A percentile compares a stretch with the other conserved stretches of the same genome.
These are phyloP conservation scores for Fusarium sp. DNA, from an alignment of 2,329 filamentous ascomycete genomes.

Conservation along the genomic window DNA sequence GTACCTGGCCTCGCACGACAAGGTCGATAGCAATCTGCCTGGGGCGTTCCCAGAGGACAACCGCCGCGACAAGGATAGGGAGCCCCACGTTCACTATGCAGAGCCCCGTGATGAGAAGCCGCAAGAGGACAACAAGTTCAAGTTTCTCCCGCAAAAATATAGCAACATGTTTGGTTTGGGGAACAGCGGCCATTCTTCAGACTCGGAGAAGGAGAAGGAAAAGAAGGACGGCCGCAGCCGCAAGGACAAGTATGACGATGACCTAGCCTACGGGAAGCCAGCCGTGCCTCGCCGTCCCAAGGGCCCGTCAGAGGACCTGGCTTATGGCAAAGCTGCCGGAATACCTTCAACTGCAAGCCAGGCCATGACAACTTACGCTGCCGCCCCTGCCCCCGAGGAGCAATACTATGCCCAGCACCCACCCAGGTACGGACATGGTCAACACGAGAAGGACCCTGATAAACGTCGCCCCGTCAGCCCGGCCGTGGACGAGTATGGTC, in stretches of 20 bases:
- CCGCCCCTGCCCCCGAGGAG: constrained; percentile 17
- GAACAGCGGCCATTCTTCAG: constrained; percentile 39
- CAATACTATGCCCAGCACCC: constrained; percentile 32
- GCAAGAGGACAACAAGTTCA: constrained; percentile 57
- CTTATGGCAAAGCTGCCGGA: constrained; percentile 45
- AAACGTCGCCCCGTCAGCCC: constrained; percentile 28
- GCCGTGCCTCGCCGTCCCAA: constrained; percentile 46
- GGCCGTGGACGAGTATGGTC: constrained; percentile 38
- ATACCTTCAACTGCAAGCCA: constrained; percentile 43
- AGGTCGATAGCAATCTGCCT: constrained; percentile 51
- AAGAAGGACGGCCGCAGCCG: constrained; percentile 58
- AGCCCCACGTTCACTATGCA: constrained; percentile 35
- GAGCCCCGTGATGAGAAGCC: constrained; percentile 26
- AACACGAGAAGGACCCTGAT: constrained; percentile 31
- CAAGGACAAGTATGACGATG: constrained; percentile 58
- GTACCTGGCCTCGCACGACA: constrained; percentile 56
- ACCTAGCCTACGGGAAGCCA: constrained; percentile 66
- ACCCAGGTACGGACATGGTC: constrained; percentile 32
- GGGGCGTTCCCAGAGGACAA: constrained; percentile 55
- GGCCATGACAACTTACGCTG: constrained; percentile 48
- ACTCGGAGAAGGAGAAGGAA: constrained; percentile 48
- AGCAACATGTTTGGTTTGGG: constrained; percentile 54
- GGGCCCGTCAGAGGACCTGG: constrained; percentile 41
- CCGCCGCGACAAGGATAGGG: constrained; percentile 48
- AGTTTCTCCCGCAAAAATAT: constrained; percentile 66